These are phyloP conservation scores for Mycena alexandri DNA, from an alignment of 768 basidiomycete species.

Conservation along the genomic window DNA sequence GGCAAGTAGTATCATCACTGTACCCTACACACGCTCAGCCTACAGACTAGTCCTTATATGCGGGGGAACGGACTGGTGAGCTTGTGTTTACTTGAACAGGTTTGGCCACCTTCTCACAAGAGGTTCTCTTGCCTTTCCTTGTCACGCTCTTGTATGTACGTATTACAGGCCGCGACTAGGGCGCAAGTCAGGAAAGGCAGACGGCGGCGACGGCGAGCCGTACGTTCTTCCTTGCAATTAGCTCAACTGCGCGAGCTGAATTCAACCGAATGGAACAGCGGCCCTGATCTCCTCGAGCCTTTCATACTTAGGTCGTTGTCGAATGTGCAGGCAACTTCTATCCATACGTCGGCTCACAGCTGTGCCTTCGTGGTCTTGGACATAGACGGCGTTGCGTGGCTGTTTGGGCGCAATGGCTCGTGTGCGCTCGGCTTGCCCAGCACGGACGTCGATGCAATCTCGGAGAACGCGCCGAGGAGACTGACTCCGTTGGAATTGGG, in stretches of 20 bases:
- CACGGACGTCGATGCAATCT: slow-evolving; percentile 64
- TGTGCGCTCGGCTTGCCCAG: slow-evolving; percentile 72
- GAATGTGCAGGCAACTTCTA: slow-evolving; percentile 79
- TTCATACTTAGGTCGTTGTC: slow-evolving; percentile 90
- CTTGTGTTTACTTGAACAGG: slow-evolving; percentile 38
- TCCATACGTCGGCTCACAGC: slow-evolving; percentile 81
- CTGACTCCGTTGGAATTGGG: slow-evolving; percentile 73
- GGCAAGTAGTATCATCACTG: slow-evolving; percentile 37
- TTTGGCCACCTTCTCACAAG: slow-evolving; percentile 46
- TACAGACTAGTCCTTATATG: slow-evolving; percentile 76
- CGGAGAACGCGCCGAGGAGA: slow-evolving; percentile 80
- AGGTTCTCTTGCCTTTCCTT: slow-evolving; percentile 27
- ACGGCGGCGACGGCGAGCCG: slow-evolving; percentile 55
- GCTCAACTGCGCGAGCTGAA: background rate
- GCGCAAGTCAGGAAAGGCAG: slow-evolving; percentile 70
- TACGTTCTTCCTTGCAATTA: slow-evolving; percentile 42
- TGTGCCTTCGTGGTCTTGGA: slow-evolving; percentile 86
- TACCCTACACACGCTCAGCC: background rate
- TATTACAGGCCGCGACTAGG: slow-evolving; percentile 78
- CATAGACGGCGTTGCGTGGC: slow-evolving; percentile 83
- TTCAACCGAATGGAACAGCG: slow-evolving; percentile 47
- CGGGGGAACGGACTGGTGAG: slow-evolving; percentile 91
- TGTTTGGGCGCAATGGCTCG: slow-evolving; percentile 89
- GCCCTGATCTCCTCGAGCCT: slow-evolving; percentile 88
- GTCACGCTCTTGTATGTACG: slow-evolving; percentile 33